Evolutionary conservation across 768 basidiomycete species (phyloP).

Genomic region (Tephrocybe sp.): DNA sequence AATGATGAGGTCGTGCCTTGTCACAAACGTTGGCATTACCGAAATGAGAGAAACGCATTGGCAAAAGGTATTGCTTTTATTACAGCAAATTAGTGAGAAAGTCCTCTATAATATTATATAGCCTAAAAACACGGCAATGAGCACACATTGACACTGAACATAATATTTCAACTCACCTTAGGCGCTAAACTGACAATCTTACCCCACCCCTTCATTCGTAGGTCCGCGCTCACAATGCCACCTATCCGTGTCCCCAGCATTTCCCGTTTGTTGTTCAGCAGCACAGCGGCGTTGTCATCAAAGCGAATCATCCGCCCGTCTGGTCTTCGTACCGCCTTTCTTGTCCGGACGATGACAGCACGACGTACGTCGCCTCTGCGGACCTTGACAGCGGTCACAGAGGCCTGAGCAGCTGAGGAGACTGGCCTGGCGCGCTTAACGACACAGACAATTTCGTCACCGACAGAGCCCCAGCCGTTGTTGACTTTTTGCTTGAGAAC

Average conservation of each 20-base stretch:
- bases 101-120: slow-evolving; percentile 2
- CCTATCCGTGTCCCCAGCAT: slow-evolving; percentile 95
- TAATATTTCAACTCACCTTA: slow-evolving; percentile 65
- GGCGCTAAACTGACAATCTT: slow-evolving; percentile 93
- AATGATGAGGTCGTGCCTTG: no score
- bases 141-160: background rate
- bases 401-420: slow-evolving; percentile 61
- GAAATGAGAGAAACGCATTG: no score
- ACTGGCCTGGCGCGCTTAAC: slow-evolving; percentile 89
- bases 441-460: slow-evolving; percentile 95
- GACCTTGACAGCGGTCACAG: slow-evolving; percentile 85
- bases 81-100: no score
- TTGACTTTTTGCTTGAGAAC: slow-evolving; percentile 95
- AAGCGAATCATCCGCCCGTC: slow-evolving; percentile 89
- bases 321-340: slow-evolving; percentile 79
- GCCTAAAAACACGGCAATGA: background rate
- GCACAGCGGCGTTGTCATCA: slow-evolving; percentile 95
- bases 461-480: slow-evolving; percentile 90
- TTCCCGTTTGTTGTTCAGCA: slow-evolving; percentile 94
- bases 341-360: slow-evolving; percentile 93
- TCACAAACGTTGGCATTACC: no score
- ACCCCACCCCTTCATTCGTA: slow-evolving; percentile 91
- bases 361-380: slow-evolving; percentile 92
- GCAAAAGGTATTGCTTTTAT: no score
- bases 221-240: slow-evolving; percentile 89